Evolutionary conservation across 768 basidiomycete species (phyloP).

Genomic region (Auricularia sp.): DNA sequence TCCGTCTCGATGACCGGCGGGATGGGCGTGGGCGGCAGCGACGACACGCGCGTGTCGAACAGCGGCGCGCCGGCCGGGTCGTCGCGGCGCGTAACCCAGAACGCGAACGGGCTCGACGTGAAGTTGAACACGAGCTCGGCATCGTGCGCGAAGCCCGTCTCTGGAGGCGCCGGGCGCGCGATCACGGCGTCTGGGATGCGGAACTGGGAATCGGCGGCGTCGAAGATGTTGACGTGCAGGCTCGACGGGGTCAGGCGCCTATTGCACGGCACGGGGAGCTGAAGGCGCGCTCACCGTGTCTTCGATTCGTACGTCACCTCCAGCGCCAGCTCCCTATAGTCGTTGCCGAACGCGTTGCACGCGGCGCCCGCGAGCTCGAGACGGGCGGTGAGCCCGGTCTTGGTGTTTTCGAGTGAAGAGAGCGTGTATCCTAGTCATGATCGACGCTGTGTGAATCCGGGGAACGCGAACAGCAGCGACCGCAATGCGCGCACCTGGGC

Average conservation of each 20-base stretch:
- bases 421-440: conserved; percentile 42
- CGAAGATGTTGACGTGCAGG: conserved; percentile 58
- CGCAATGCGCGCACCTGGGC: conserved; percentile 18
- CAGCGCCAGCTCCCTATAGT: conserved; percentile 48
- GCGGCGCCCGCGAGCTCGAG: conserved; percentile 42
- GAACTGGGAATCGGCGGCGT: conserved; percentile 52
- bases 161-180: conserved; percentile 27
- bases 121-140: conserved; percentile 67
- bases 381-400: conserved; percentile 42
- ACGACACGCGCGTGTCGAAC: conserved; percentile 59
- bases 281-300: conserved; percentile 27
- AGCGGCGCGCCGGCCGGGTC: conserved; percentile 43
- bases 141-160: conserved; percentile 22
- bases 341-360: conserved; percentile 58
- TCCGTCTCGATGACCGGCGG: conserved; percentile 41
- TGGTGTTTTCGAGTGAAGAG: conserved; percentile 30
- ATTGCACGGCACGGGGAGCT: not conserved
- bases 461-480: not conserved
- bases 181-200: conserved; percentile 46
- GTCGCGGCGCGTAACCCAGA: conserved; percentile 68
- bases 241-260: conserved; percentile 21
- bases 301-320: conserved; percentile 55
- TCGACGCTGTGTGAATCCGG: not conserved
- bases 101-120: conserved; percentile 54
- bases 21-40: conserved; percentile 50